phyloP scores from a whole-genome alignment of 805 yeast species.

The Debaryomyces maramus region DNA sequence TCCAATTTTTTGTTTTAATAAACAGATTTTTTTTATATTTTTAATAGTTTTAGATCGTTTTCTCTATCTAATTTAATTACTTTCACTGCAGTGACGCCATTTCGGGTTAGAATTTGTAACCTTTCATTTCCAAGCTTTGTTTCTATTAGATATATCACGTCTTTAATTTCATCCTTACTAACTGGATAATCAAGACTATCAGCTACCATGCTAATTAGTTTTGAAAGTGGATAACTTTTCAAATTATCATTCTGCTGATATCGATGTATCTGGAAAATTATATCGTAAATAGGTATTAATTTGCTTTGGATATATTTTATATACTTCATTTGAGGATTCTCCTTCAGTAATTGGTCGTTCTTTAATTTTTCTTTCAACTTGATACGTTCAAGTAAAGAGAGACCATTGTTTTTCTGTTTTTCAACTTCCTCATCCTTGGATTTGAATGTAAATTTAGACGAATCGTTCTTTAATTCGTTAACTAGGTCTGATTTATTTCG shows the following conservation, averaged over 20 bases:
- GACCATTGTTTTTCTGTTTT: slow-evolving; percentile 22
- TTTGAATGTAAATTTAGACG: slow-evolving; percentile 36
- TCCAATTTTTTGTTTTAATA: slow-evolving; percentile 1
- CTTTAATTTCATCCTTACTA: slow-evolving; percentile 29
- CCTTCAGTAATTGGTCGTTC: slow-evolving; percentile 12
- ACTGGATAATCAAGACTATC: slow-evolving; percentile 36
- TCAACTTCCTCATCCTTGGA: slow-evolving; percentile 21
- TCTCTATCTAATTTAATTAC: slow-evolving; percentile 26
- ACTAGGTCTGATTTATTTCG: slow-evolving; percentile 6
- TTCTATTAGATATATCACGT: slow-evolving; percentile 23
- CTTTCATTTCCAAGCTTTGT: slow-evolving; percentile 15
- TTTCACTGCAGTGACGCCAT: slow-evolving; percentile 26
- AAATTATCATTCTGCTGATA: slow-evolving; percentile 1
- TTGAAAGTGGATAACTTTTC: slow-evolving; percentile 24
- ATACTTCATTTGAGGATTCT: slow-evolving; percentile 23
- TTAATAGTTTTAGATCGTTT: slow-evolving; percentile 23
- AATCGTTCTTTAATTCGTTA: slow-evolving; percentile 29
- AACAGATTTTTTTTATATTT: slow-evolving; percentile 1
- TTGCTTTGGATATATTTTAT: slow-evolving; percentile 26
- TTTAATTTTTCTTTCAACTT: slow-evolving; percentile 32
- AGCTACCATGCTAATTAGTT: slow-evolving; percentile 26
- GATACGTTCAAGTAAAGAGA: slow-evolving; percentile 38
- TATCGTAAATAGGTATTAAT: slow-evolving; percentile 31
- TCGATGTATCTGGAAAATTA: slow-evolving; percentile 28
- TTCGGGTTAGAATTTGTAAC: slow-evolving; percentile 22